phyloP scores from a whole-genome alignment of 1,284 basidiomycete genomes.

The Phylloboletellus chloephorus region DNA sequence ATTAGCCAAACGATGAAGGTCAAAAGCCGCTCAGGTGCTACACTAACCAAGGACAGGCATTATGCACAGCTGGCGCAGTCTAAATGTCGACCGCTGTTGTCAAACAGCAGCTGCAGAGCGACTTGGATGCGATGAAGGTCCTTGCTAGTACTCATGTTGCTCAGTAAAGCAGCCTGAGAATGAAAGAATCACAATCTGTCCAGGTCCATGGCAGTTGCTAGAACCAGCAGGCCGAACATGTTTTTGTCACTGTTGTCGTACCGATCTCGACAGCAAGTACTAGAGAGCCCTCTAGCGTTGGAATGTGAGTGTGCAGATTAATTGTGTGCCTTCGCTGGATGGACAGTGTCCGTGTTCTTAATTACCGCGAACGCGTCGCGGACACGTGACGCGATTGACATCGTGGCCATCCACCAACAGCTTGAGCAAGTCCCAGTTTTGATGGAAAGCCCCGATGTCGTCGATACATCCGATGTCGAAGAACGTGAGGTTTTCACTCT shows the following conservation, averaged over 20 bases:
- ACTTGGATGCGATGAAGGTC: constrained; percentile 65
- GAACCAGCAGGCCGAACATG: no score
- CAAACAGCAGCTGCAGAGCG: constrained; percentile 64
- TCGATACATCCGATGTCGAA: constrained; percentile 60
- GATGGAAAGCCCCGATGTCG: constrained; percentile 39
- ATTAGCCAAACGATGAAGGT: no score
- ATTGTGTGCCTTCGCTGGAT: no score
- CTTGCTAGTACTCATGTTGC: constrained; percentile 69
- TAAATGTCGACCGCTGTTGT: constrained; percentile 57
- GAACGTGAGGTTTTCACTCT: constrained; percentile 41
- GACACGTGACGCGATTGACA: constrained; percentile 21
- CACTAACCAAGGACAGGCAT: constrained; percentile 66
- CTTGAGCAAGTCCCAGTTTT: background rate
- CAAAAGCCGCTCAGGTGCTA: constrained; percentile 47
- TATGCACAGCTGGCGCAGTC: constrained; percentile 63
- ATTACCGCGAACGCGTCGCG: constrained; percentile 12
- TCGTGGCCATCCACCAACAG: background rate
- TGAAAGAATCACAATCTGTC: no score
- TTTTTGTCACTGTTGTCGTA: no score
- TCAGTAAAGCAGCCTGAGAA: no score
- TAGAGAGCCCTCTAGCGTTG: no score
- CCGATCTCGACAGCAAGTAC: no score
- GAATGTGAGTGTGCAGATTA: no score
- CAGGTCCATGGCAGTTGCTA: no score
- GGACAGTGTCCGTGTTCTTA: no score